Evolutionary conservation across 75 land plant genomes (phyloP).

Genomic region (Cunninghamia lanceolata): DNA sequence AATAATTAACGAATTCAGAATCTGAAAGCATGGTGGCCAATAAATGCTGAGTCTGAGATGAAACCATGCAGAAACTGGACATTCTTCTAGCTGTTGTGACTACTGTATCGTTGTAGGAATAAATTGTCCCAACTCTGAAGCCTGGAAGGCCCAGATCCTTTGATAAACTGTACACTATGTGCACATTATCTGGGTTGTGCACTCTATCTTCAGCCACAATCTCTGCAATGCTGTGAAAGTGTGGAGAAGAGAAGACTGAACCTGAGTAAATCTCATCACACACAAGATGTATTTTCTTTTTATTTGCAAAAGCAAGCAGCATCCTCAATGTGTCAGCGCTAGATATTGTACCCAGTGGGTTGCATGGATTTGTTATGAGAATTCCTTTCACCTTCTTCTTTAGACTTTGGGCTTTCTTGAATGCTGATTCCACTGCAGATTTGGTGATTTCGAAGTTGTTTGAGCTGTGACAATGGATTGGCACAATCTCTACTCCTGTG

Average conservation of each 20-base stretch:
- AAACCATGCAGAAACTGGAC: too few species aligned
- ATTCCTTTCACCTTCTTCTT: slow-evolving; percentile 4
- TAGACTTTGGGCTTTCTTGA: too few species aligned
- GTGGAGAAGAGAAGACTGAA: slow-evolving; percentile 25
- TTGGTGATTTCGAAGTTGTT: too few species aligned
- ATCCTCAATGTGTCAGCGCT: slow-evolving; percentile 17
- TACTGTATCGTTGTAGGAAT: slow-evolving; percentile 31
- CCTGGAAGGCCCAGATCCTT: slow-evolving; percentile 58
- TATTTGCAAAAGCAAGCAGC: slow-evolving; percentile 26
- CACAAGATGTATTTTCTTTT: slow-evolving; percentile 58
- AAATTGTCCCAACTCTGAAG: slow-evolving; percentile 54
- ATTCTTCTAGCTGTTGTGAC: too few species aligned
- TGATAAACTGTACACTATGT: slow-evolving; percentile 56
- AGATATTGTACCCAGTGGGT: slow-evolving; percentile 63
- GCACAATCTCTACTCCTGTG: too few species aligned
- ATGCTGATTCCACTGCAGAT: too few species aligned
- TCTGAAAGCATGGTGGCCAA: too few species aligned
- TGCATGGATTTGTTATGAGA: slow-evolving; percentile 69
- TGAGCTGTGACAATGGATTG: too few species aligned
- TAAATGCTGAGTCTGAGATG: slow-evolving; percentile 11
- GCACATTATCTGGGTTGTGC: slow-evolving; percentile 19
- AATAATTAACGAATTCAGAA: too few species aligned
- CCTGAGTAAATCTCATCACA: slow-evolving; percentile 75
- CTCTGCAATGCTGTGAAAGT: slow-evolving; percentile 54
- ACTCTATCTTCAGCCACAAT: not conserved